phyloP scores from a whole-genome alignment of 2,329 filamentous ascomycete genomes.

The Ascochyta viciae-villosae region DNA sequence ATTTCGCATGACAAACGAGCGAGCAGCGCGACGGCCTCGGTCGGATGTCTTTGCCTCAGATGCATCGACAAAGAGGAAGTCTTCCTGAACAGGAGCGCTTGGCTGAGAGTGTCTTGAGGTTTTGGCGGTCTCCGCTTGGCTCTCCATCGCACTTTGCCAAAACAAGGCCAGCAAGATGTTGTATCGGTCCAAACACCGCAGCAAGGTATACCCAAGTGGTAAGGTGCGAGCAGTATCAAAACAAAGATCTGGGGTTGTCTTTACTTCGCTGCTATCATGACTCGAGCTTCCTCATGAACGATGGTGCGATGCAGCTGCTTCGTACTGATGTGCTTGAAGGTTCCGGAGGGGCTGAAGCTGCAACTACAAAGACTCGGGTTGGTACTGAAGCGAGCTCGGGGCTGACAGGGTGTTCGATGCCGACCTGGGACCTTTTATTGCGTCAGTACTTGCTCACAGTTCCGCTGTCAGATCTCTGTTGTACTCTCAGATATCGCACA shows the following conservation, averaged over 20 bases:
- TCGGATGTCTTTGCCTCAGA: conserved; percentile 47
- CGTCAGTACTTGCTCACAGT: not conserved
- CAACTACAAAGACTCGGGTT: conserved; percentile 47
- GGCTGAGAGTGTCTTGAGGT: conserved; percentile 30
- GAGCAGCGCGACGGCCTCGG: conserved; percentile 49
- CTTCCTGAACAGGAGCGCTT: conserved; percentile 37
- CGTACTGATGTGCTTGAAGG: conserved; percentile 31
- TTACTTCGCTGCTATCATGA: conserved; percentile 38
- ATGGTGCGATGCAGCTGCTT: conserved; percentile 34
- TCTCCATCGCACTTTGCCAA: conserved; percentile 37
- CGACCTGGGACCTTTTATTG: conserved; percentile 23
- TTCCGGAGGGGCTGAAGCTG: conserved; percentile 38
- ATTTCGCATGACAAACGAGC: conserved; percentile 51
- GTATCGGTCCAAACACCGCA: conserved; percentile 31
- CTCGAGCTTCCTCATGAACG: conserved; percentile 25
- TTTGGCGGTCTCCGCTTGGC: conserved; percentile 31
- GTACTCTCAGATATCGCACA: not conserved
- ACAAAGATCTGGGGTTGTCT: conserved; percentile 38
- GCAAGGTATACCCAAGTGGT: conserved; percentile 27
- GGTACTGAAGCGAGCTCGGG: conserved; percentile 34
- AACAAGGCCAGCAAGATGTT: conserved; percentile 26
- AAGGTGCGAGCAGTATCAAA: conserved; percentile 27
- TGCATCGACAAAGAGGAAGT: conserved; percentile 50
- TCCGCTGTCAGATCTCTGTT: not conserved
- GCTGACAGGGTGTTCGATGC: conserved; percentile 28